A percentile compares a stretch with the other conserved stretches of the same genome.
Conservation (phyloP, 306 rosid genomes). For the Gastrolobium bilobum region DNA sequence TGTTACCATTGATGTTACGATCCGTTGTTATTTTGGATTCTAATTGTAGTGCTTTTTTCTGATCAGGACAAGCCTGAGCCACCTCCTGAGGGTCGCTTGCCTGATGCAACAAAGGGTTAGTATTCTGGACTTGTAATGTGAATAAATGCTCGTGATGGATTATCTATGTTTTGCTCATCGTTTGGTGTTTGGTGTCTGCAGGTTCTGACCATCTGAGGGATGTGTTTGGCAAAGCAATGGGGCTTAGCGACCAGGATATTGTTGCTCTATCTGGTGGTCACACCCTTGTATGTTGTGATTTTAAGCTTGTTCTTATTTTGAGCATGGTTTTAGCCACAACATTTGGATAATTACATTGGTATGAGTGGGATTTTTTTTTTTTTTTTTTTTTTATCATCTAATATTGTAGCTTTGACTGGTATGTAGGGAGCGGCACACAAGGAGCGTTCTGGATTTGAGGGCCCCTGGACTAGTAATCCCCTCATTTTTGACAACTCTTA, state of each 20-base stretch:
- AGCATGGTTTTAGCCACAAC: not conserved
- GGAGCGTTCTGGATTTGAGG: slow-evolving; percentile 99
- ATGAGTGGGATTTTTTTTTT: not conserved
- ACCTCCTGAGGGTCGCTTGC: slow-evolving; percentile 97
- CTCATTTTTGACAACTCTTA: slow-evolving; percentile 90
- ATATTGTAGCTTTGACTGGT: not conserved
- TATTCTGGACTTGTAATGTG: too few species aligned
- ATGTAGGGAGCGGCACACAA: slow-evolving; percentile 90
- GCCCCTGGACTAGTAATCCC: slow-evolving; percentile 95
- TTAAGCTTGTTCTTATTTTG: not conserved
- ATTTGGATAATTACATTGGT: not conserved
- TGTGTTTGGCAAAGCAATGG: slow-evolving; percentile 84
- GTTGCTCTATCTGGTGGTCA: slow-evolving; percentile 97
- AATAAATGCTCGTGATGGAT: too few species aligned
- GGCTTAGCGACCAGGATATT: slow-evolving; percentile 87
- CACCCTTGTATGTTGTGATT: slow-evolving; percentile 69
- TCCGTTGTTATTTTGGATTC: not conserved
- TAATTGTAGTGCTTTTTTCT: not conserved
- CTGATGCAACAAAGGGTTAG: slow-evolving; percentile 82
- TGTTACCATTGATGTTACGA: not conserved
- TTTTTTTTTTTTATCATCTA: too few species aligned
- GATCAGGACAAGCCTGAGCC: slow-evolving; percentile 79
- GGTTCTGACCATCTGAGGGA: slow-evolving; percentile 92
- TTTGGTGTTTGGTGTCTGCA: slow-evolving; percentile 38
- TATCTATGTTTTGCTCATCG: not conserved